phyloP scores from a whole-genome alignment of 2,329 filamentous ascomycete species.

The Penicillium italicum region DNA sequence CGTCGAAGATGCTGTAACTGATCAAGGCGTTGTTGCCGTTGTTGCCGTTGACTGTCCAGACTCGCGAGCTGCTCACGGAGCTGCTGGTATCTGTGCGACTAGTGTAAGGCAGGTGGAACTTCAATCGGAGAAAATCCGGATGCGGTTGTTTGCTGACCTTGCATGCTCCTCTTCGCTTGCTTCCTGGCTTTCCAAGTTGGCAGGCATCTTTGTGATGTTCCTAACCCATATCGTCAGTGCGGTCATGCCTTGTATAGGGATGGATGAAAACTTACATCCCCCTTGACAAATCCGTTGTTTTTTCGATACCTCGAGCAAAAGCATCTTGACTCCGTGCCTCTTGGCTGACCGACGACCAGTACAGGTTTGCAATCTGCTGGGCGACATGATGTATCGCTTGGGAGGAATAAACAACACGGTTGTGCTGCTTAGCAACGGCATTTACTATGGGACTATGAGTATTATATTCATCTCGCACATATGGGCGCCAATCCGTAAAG shows the following conservation, averaged over 20 bases:
- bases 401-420: conserved; percentile 51
- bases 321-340: conserved; percentile 26
- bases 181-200: conserved; percentile 33
- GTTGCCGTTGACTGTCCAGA: conserved; percentile 46
- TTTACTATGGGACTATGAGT: conserved; percentile 45
- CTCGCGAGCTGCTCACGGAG: conserved; percentile 44
- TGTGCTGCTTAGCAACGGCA: conserved; percentile 50
- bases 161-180: conserved; percentile 31
- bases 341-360: conserved; percentile 50
- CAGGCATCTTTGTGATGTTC: conserved; percentile 39
- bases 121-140: conserved; percentile 11
- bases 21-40: conserved; percentile 45
- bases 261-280: conserved; percentile 29
- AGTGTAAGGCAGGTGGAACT: conserved; percentile 24
- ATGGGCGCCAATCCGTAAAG: too few species aligned
- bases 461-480: neutral
- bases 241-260: neutral
- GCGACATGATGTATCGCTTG: conserved; percentile 55
- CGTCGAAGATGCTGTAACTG: conserved; percentile 46
- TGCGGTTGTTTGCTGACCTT: conserved; percentile 27
- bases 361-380: conserved; percentile 54
- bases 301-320: conserved; percentile 33
- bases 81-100: conserved; percentile 38
- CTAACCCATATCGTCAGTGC: conserved; percentile 22
- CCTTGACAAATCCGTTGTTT: conserved; percentile 39